Evolutionary conservation across 805 yeast species (phyloP).

Genomic region (Wickerhamomyces strasburgensis): DNA sequence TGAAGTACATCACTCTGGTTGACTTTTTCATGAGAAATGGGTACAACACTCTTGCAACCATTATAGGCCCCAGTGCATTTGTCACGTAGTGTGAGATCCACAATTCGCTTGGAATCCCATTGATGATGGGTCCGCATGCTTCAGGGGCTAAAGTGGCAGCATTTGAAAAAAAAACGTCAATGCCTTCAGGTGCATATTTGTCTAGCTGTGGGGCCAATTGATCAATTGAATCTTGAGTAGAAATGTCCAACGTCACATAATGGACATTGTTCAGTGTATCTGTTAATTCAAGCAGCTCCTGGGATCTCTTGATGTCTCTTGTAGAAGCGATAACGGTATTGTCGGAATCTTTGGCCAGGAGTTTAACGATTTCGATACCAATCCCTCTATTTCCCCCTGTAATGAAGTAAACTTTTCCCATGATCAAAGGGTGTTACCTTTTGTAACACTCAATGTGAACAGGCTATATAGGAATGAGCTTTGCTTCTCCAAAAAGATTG

Average conservation of each 20-base stretch:
- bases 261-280: constrained; percentile 4
- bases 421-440: no score
- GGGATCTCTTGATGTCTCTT: constrained; percentile 2
- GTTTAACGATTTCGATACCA: constrained; percentile 1
- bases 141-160: constrained; percentile 9
- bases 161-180: constrained; percentile 14
- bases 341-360: not conserved
- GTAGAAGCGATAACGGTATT: constrained; percentile 4
- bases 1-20: constrained; percentile 24
- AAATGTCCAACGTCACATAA: constrained; percentile 9
- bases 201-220: constrained; percentile 7
- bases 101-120: constrained; percentile 2
- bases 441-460: no score
- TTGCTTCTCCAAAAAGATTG: no score
- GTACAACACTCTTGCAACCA: constrained; percentile 15
- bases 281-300: constrained; percentile 4
- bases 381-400: constrained; percentile 12
- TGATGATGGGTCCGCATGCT: not conserved
- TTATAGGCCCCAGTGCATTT: constrained; percentile 25
- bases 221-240: constrained; percentile 8
- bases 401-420: constrained; percentile 1
- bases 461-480: no score
- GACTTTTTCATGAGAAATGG: constrained; percentile 20
- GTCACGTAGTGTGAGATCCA: constrained; percentile 15
- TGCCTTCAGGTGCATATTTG: constrained; percentile 7